Conservation (phyloP, 2,329 filamentous ascomycete species). For the Cercospora nicotianae region DNA sequence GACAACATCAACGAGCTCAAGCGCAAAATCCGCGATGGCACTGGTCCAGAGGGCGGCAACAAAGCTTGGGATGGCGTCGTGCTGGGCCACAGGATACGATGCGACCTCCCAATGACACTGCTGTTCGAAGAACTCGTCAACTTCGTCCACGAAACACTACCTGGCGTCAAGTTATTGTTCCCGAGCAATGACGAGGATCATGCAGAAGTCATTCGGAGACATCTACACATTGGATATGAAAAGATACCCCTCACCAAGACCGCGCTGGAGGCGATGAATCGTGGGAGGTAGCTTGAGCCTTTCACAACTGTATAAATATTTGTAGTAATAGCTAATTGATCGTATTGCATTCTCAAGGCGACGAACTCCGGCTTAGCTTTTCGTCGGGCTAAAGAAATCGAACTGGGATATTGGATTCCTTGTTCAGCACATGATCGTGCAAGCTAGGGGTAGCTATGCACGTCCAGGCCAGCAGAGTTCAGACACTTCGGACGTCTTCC, state of each 20-base stretch:
- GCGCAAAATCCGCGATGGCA: conserved; percentile 15
- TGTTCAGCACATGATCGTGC: not conserved
- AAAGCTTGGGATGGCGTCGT: conserved; percentile 10
- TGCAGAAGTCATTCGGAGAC: not conserved
- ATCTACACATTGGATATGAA: conserved; percentile 2
- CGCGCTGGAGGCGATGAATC: conserved; percentile 9
- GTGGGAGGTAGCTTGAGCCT: not conserved
- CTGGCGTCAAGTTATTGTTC: conserved; percentile 6
- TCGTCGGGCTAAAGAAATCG: not conserved
- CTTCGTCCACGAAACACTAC: conserved; percentile 9
- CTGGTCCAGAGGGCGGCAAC: conserved; percentile 9
- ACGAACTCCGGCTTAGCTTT: not conserved
- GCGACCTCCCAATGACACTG: not conserved
- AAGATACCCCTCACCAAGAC: conserved; percentile 5
- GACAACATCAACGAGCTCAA: conserved; percentile 12
- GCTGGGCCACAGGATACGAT: not conserved
- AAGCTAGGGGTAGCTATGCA: not conserved
- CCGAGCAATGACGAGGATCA: conserved; percentile 5
- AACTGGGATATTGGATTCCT: not conserved
- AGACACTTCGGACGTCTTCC: no score
- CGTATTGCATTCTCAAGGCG: not conserved
- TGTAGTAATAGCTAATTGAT: conserved; percentile 4
- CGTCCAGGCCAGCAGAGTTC: not conserved
- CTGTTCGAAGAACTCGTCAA: conserved; percentile 15
- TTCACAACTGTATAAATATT: not conserved